Base-by-base conservation (phyloP, 2,329 filamentous ascomycete species). In the Shiraia bambusicola region DNA sequence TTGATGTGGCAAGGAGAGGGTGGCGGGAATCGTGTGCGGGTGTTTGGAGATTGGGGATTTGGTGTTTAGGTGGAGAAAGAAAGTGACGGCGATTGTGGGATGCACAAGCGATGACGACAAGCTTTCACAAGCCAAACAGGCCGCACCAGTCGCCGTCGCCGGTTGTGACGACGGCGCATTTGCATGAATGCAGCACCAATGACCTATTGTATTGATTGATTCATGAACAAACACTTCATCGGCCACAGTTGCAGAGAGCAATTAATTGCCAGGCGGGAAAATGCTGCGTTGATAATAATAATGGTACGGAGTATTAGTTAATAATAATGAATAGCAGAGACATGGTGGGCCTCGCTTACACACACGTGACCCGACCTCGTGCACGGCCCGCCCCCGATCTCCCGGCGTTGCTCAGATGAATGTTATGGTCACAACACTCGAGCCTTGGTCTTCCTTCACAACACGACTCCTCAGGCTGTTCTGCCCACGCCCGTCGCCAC, bases 61-160 rank as follows among this genome's bases (percentile, higher is more conserved):
- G 51, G 53, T 49, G 41, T 45, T 44, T 41, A 44, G 45, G 32
- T 40, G 46, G 49, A 39, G 45, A 45, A 49, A 44, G 49, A 41
- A 47, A 39, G 47, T 42, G 48, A 48, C 49, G 52, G 43, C 42
- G 56, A 61, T 59, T 60, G 61, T 62, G 60, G 54, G 60, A 58
- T 54, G 49, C n/a, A 25, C 44, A 36, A 61, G 51, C 47, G 48
- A 37, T 37, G 35, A 37, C 35, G 35, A n/a, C 27, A 24, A n/a
- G 35, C 54, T 61, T 60, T 65, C 57, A 60, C 59, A 45, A 61
- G 61, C 61, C 58, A 59, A 47, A 47, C 49, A 43, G 46, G 37
- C 19, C 22, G 43, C 43, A 37, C 26, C 40, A 46, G 34, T 22
- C 24, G 34, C 34, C 37, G 32, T 9, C 31, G 28, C 33, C 19